These are phyloP conservation scores for Artemisia tridentata DNA, from an alignment of 129 eudicot genomes.

Conservation along the genomic window DNA sequence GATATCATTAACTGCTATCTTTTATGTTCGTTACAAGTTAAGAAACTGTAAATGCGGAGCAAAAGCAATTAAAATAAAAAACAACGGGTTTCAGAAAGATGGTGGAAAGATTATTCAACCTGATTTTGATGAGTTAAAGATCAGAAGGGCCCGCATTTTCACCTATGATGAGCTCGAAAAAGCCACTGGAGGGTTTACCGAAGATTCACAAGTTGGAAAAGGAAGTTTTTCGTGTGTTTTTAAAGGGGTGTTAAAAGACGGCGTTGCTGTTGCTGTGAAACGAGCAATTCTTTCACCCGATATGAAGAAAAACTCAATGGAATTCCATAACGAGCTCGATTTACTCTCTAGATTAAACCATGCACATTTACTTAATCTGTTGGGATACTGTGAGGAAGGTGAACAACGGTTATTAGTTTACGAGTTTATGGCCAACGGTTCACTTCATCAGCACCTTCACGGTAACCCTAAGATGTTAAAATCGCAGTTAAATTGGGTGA, in stretches of 20 bases:
- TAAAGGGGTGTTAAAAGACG: conserved; percentile 78
- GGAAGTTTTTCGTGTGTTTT: conserved; percentile 96
- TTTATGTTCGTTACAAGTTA: conserved; percentile 74
- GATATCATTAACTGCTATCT: conserved; percentile 58
- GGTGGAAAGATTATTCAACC: conserved; percentile 59
- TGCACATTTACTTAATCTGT: conserved; percentile 84
- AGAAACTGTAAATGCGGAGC: conserved; percentile 67
- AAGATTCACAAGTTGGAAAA: conserved; percentile 83
- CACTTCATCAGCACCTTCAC: conserved; percentile 84
- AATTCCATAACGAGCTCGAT: conserved; percentile 85
- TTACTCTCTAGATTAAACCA: conserved; percentile 78
- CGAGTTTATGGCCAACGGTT: conserved; percentile 94
- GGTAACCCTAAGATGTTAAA: conserved; percentile 47
- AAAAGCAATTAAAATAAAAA: conserved; percentile 37
- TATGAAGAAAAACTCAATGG: conserved; percentile 79
- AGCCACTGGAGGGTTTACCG: conserved; percentile 73
- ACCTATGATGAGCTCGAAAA: conserved; percentile 65
- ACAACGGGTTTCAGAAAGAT: conserved; percentile 41
- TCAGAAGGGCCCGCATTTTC: conserved; percentile 67
- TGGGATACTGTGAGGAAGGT: conserved; percentile 95
- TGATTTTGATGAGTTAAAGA: conserved; percentile 73
- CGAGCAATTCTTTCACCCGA: conserved; percentile 79
- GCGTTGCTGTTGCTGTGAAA: conserved; percentile 77
- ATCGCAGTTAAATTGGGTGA: conserved; percentile 79
- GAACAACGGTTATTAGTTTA: conserved; percentile 83